phyloP scores from a whole-genome alignment of 2,329 filamentous ascomycete species.

The Chalaropsis thielavioides region DNA sequence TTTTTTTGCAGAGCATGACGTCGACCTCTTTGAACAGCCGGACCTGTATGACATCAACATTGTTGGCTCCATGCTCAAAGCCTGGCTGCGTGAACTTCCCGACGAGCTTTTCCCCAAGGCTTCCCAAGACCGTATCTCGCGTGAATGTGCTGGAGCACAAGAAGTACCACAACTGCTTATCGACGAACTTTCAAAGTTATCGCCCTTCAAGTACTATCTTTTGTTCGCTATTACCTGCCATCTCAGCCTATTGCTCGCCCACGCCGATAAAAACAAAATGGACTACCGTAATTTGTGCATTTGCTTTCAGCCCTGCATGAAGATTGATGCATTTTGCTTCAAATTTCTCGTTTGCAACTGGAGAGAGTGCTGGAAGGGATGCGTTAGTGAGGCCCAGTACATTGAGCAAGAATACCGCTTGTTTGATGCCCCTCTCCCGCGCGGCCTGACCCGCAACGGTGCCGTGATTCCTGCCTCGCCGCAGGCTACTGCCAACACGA shows the following conservation, averaged over 20 bases:
- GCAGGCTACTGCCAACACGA: constrained; percentile 21
- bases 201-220: constrained; percentile 94
- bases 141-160: constrained; percentile 64
- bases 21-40: constrained; percentile 75
- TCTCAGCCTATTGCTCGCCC: constrained; percentile 76
- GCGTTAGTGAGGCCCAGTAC: constrained; percentile 72
- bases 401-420: constrained; percentile 53
- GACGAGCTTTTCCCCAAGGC: constrained; percentile 84
- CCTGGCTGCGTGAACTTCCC: constrained; percentile 87
- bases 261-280: constrained; percentile 96
- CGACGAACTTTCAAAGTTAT: constrained; percentile 84
- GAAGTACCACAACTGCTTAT: constrained; percentile 73
- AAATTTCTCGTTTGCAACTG: constrained; percentile 90
- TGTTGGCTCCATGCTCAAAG: constrained; percentile 89
- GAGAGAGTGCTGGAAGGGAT: constrained; percentile 94
- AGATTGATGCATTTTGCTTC: constrained; percentile 90
- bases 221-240: constrained; percentile 96
- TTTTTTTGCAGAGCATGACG: constrained; percentile 54
- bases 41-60: constrained; percentile 95
- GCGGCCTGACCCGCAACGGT: constrained; percentile 27
- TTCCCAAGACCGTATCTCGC: constrained; percentile 64
- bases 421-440: constrained; percentile 43
- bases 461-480: constrained; percentile 14
- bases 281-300: constrained; percentile 91
- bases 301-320: constrained; percentile 94